Evolutionary conservation across 371 early-diverging fungal genomes (phyloP), one percentile per base, ranked within the genome.

Genomic region (Quaeritorhiza haematococci): DNA sequence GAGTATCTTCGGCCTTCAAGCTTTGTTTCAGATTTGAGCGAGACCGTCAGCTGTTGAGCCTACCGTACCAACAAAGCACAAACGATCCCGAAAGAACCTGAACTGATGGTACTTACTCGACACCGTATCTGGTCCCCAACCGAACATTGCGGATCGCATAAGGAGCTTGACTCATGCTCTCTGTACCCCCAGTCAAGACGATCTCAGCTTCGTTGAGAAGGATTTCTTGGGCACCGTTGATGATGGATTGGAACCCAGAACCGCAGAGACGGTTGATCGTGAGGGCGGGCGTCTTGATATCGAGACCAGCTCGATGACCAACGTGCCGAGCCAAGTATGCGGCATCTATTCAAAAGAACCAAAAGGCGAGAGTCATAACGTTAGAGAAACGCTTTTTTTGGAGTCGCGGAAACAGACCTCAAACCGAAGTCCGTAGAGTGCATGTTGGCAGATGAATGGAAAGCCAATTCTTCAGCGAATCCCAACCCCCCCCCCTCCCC

Each of bases 241-340:
- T 88, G 33, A 97, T 84, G 58, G 91, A 74, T 74, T 97, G 93
- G 78, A 97, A 91, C 26, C 98, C 98, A 2, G 93, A 92, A 15
- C 94, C 96, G 70, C 98, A 97, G 23, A 97, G 84, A 26, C 94
- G 86, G 80, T 97, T 97, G 67, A 97, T 83, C 6, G 93, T 93
- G 57, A 90, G 70, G 1, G 94, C 96, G 8, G 94, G 93, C 5
- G 80, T 69, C 17, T 83, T 66, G 54, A 93, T 82, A 6, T 88
- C 86, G 13, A 94, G 72, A 21, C 89, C 90, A 21, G 92, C 84
- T 29, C 91, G 88, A 54, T 88, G 89, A 38, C 94, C 95, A 49
- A 94, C 84, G 62, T 97, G 98, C 58, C 98, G 87, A 13, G 96
- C 87, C 23, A 95, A 76, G 69, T 93, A 94, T 28, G 94, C 82